Base-by-base conservation (phyloP, 306 rosid species). In the Gastrolobium villosum region DNA sequence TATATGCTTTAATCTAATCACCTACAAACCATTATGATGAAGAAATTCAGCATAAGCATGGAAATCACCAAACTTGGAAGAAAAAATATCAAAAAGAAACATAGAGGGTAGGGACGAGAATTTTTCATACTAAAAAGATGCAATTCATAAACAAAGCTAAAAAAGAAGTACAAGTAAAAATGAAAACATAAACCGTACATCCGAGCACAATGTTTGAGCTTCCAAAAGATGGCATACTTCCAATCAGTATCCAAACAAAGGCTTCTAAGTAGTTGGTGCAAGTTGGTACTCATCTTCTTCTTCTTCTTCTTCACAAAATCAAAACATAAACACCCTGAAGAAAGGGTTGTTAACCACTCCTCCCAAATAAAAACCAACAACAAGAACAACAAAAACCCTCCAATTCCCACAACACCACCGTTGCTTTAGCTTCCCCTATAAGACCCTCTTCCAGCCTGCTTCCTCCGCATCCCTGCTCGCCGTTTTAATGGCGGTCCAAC, bases 391-490 rank as follows among this genome's bases (percentile, higher is more conserved):
- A 71, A 71, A 55, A 69, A 46, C 55, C 75, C 69, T 48, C 56
- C 57, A 74, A 57, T 39, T 81, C 59, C 56, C 62, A 13, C 14
- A 62, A 2, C 13, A 36, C 48, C 71, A 7, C 52, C 56, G 64
- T 62, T 65, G 49, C 45, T 78, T 93, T 91, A 92, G 88, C 97
- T 92, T 81, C 90, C 97, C 78, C 97, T 86, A 4, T 92, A 92
- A 20, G 97, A 92, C 36, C 97, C 97, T 90, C 97, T 85, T 71
- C 97, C 94, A 57, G 97, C 97, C 86, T 92, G 97, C 77, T 92
- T 92, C 77, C 90, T 92, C 88, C 97, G 81, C 65, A 92, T 67
- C 78, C 97, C 94, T 14, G 97, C 97, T 87, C 97, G 91, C 91
- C 93, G 88, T 79, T 92, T 90, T 85, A 92, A 77, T 74, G 97